phyloP scores from a whole-genome alignment of 73 alveolate species.

The Paramecium sonneborni region DNA sequence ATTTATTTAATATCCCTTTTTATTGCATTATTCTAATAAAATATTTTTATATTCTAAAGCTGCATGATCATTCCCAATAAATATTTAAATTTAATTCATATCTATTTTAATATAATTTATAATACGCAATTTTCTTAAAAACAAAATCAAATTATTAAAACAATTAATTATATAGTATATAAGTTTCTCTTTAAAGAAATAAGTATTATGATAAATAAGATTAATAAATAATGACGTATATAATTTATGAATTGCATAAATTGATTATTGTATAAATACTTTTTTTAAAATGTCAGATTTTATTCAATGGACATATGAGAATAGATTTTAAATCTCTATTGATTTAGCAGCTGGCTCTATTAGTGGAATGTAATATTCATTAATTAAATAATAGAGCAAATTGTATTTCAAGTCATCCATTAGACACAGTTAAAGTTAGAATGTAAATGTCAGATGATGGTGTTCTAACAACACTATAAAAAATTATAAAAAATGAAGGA shows the following conservation, averaged over 20 bases:
- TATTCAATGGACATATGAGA: conserved; percentile 10
- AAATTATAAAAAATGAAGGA: conserved; percentile 54
- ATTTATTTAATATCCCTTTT: not conserved
- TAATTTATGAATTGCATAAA: not conserved
- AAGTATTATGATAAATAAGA: not conserved
- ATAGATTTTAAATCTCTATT: not conserved
- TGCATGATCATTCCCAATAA: conserved; percentile 79
- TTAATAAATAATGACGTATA: not conserved
- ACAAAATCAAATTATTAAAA: not conserved
- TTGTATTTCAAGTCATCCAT: conserved; percentile 64
- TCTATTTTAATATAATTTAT: not conserved
- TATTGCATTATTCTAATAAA: conserved; percentile 39
- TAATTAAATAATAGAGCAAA: not conserved
- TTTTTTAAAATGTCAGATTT: conserved; percentile 26
- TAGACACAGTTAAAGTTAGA: conserved; percentile 66
- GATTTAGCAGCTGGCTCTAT: not conserved
- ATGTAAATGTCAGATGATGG: conserved; percentile 58
- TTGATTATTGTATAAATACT: not conserved
- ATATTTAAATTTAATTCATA: conserved; percentile 7
- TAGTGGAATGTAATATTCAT: not conserved
- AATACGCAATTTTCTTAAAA: not conserved
- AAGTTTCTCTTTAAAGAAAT: not conserved
- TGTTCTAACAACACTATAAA: not conserved
- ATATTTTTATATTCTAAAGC: conserved; percentile 66
- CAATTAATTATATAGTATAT: not conserved